Evolutionary conservation across 192 early-diverging fungal species (phyloP).

Genomic region (Mortierella hygrophila): DNA sequence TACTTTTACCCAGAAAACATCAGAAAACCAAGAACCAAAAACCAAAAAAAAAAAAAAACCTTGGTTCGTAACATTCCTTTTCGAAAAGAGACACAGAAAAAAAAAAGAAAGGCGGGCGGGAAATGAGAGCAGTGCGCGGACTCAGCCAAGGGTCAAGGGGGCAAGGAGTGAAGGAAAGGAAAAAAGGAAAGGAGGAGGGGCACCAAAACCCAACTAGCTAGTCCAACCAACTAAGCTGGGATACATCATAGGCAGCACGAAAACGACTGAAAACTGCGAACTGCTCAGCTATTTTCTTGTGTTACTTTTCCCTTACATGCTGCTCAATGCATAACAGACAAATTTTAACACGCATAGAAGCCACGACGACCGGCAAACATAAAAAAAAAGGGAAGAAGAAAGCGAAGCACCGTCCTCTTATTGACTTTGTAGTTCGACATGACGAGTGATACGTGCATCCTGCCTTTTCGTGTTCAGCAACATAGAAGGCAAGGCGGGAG

Average conservation of each 20-base stretch:
- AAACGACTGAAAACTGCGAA: neutral
- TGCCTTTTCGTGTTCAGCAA: neutral
- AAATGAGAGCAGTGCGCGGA: slow-evolving; percentile 3
- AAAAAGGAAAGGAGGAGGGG: slow-evolving; percentile 14
- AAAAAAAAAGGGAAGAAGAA: neutral
- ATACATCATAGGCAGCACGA: neutral
- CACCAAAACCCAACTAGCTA: neutral
- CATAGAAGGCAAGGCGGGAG: neutral
- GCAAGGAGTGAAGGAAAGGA: neutral
- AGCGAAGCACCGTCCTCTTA: neutral
- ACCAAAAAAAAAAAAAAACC: neutral
- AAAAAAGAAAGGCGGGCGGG: neutral
- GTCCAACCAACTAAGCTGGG: neutral
- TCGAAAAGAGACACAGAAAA: neutral
- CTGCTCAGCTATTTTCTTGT: slow-evolving; percentile 6
- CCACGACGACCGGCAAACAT: neutral
- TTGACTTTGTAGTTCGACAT: neutral
- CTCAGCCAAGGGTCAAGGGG: slow-evolving; percentile 11
- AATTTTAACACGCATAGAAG: neutral
- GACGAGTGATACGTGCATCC: neutral
- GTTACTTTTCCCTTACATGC: neutral
- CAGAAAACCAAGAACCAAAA: neutral
- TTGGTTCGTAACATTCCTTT: neutral
- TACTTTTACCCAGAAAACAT: neutral
- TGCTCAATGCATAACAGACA: neutral